Conservation (phyloP, 2,329 filamentous ascomycete genomes). For the Achaetomium macrosporum region DNA sequence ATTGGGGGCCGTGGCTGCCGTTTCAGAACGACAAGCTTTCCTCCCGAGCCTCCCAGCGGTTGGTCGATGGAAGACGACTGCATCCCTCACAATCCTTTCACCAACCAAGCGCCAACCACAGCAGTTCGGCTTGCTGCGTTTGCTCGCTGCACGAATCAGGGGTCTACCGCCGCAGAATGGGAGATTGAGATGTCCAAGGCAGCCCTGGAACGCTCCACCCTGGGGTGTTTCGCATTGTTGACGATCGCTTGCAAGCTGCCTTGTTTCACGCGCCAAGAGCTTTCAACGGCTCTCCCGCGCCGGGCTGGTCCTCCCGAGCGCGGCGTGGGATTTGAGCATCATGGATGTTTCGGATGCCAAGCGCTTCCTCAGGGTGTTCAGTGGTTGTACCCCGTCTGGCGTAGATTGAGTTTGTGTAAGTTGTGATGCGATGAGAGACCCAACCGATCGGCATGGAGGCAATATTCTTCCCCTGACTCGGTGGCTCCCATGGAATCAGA, state of each 20-base stretch:
- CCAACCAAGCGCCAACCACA: too few species aligned
- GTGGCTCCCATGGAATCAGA: not conserved
- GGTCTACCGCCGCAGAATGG: not conserved
- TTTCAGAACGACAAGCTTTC: too few species aligned
- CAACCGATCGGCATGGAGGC: conserved; percentile 5
- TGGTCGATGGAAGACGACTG: not conserved
- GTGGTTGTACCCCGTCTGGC: not conserved
- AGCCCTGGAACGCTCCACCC: not conserved
- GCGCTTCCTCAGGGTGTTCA: not conserved
- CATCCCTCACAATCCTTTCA: too few species aligned
- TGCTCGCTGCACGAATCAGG: not conserved
- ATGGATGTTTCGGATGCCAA: conserved; percentile 6
- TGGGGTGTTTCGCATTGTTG: conserved; percentile 10
- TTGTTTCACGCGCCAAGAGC: not conserved
- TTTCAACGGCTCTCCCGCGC: not conserved
- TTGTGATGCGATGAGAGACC: not conserved
- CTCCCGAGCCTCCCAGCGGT: not conserved
- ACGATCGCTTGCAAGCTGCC: conserved; percentile 1
- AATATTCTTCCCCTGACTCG: not conserved
- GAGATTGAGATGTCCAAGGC: conserved; percentile 12
- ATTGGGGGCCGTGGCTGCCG: too few species aligned
- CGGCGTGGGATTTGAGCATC: not conserved
- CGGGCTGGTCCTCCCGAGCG: not conserved
- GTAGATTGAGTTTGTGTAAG: not conserved
- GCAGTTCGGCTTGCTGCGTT: not conserved